Percentiles rank a stretch among this genome's conserved stretches.
Conservation (phyloP, 305 asterid genomes). For the Ruellia speciosa region DNA sequence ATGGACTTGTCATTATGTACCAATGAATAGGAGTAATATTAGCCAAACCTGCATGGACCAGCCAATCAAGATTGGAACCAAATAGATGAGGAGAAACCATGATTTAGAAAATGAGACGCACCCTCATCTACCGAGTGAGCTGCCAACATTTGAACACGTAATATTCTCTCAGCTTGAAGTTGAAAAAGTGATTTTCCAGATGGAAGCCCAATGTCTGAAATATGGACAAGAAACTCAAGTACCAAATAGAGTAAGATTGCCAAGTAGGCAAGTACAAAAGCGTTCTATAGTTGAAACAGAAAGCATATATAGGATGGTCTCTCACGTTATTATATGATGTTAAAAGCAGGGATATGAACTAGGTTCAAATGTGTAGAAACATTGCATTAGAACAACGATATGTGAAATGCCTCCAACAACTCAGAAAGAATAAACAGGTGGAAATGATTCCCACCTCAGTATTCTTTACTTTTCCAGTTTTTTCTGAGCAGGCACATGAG, state of each 20-base stretch:
- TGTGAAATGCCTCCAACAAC: not conserved
- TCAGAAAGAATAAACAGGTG: no score
- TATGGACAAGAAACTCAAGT: slow-evolving; percentile 14
- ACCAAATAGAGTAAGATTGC: slow-evolving; percentile 6
- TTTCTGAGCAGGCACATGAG: slow-evolving; percentile 15
- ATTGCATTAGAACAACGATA: not conserved
- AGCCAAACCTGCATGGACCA: slow-evolving; percentile 44
- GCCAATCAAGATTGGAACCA: slow-evolving; percentile 21
- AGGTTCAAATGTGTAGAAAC: slow-evolving; percentile 3
- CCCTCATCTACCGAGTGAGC: slow-evolving; percentile 73
- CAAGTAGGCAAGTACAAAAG: slow-evolving; percentile 17
- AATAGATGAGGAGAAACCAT: slow-evolving; percentile 8
- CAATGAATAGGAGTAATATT: slow-evolving; percentile 58
- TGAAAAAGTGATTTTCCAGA: slow-evolving; percentile 98
- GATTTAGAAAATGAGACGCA: slow-evolving; percentile 27
- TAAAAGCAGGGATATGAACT: slow-evolving; percentile 10
- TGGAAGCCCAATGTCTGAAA: slow-evolving; percentile 89
- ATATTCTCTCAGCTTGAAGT: slow-evolving; percentile 91
- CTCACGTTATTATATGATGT: not conserved
- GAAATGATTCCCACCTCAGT: no score
- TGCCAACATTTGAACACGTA: slow-evolving; percentile 79
- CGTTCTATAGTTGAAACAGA: slow-evolving; percentile 5
- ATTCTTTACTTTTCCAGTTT: not conserved
- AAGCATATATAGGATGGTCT: slow-evolving; percentile 8
- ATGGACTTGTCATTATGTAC: slow-evolving; percentile 99